Base-by-base conservation (phyloP, 2,329 filamentous ascomycete species). In the Penicillium occitanis region DNA sequence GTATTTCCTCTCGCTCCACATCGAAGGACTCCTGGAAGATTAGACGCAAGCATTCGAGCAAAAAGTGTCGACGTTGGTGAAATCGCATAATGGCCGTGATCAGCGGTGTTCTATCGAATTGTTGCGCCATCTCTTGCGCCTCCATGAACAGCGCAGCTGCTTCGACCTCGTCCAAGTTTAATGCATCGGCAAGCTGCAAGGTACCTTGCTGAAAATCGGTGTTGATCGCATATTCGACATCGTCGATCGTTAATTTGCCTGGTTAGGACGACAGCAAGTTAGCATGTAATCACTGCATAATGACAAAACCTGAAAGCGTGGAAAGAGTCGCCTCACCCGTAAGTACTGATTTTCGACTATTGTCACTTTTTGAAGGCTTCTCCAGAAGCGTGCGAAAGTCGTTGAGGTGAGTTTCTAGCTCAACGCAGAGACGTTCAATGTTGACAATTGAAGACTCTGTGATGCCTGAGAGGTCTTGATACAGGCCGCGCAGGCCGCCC, bases 91-190 rank as follows among this genome's bases (percentile, higher is more conserved):
- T 87, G 67, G 91, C 91, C 71, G 90, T 90, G 75, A 93, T 89
- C 64, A 92, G 84, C 67, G 91, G 84, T 2, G 91, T 85, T 28
- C 91, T 87, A 68, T 92, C 92, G 5, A 93, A 83, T 17, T 86
- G 82, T 53, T 86, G 83, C 17, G 88, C 84, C 71, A 93, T 89
- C 44, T 88, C 85, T 74, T 91, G 86, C 19, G 91, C 88, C 64
- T 90, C 88, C 61, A 96, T 81, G 66, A 96, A 87, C 60, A 95
- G 86, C 70, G 86, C 85, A 10, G 92, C 91, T 19, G 94, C 90
- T 72, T 95, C 87, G 66, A 96, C 76, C 78, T 99, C 96, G 79
- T 99, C 93, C 62, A 99, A 84, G 73, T 97, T 89, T 68, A 97
- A 84, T 71, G 92, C 91, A 77, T 98, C 93, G 64, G 94, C 91